Conservation (phyloP, 2,329 filamentous ascomycete genomes). For the Aspergillus cejpii region DNA sequence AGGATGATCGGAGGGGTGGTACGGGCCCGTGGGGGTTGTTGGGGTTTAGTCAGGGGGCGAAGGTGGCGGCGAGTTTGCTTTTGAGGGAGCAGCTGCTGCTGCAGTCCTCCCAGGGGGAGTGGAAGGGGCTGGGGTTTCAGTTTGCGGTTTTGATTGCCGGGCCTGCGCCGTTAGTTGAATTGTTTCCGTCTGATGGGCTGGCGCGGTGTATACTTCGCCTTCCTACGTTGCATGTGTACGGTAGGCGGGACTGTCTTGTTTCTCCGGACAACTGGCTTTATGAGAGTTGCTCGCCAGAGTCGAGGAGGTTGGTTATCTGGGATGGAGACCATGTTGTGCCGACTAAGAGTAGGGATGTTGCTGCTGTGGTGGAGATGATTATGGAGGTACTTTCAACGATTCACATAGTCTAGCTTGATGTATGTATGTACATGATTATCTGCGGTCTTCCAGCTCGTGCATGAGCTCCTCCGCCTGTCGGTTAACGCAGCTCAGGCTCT, state of each 20-base stretch:
- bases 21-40: slow-evolving; percentile 54
- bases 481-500: background rate
- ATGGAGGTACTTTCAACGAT: background rate
- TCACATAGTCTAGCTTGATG: background rate
- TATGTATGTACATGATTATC: background rate
- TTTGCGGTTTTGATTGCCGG: slow-evolving; percentile 60
- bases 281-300: slow-evolving; percentile 52
- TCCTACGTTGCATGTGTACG: slow-evolving; percentile 64
- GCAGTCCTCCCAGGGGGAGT: no score
- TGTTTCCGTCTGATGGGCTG: background rate
- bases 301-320: slow-evolving; percentile 60
- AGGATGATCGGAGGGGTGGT: slow-evolving; percentile 45
- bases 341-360: slow-evolving; percentile 59
- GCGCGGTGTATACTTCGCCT: slow-evolving; percentile 42
- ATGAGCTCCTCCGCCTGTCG: background rate
- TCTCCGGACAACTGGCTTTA: slow-evolving; percentile 1
- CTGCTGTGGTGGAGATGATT: background rate
- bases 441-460: background rate
- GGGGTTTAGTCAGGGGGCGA: slow-evolving; percentile 62
- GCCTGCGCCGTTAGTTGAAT: slow-evolving; percentile 51
- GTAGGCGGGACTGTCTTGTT: slow-evolving; percentile 47
- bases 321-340: slow-evolving; percentile 65
- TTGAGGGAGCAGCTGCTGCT: slow-evolving; percentile 57
- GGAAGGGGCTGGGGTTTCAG: slow-evolving; percentile 44
- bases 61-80: slow-evolving; percentile 53